Evolutionary conservation across 2,329 filamentous ascomycete species (phyloP), one percentile per base, ranked within the genome.

Genomic region (Penicillium sp.): DNA sequence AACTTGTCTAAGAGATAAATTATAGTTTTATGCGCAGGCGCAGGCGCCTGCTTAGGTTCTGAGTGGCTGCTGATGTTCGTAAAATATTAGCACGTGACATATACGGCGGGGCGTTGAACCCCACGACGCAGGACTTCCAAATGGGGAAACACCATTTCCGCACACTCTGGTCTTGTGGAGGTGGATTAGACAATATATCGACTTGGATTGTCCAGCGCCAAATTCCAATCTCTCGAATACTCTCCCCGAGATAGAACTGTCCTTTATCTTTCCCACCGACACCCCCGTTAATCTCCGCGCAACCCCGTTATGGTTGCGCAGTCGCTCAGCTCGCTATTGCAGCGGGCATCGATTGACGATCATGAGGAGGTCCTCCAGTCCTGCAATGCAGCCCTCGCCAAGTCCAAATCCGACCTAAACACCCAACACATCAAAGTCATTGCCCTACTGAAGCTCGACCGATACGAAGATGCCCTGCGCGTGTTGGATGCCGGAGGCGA

Each of bases 371-470:
- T 86, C 29, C 78, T 88, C 45, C 79, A 81, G 60, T 83, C 84
- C 43, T 83, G 83, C 70, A 83, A 87, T 68, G 78, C 77, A 33
- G 75, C 78, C 0, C 77, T 88, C 47, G 81, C 84, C 69, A 82
- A 82, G 57, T 82, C 81, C n/a, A 85, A 84, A 64, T 74, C 75
- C 51, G 83, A 88, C 64, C 43, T 79, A 26, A 77, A 83, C 42
- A 82, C 84, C 8, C 84, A 85, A 60, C 83, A 86, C 69, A 80
- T 81, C 54, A 85, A 85, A 67, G 77, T 80, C 1, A 80, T 88
- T 42, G 85, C 86, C 7, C 71, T 88, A 44, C 69, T 88, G 50
- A 86, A 88, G 66, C 77, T 88, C 39, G 86, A 88, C 64, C 83
- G 85, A 47, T 88, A 83, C 64, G 82, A 85, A 9, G 85, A 88